phyloP scores from a whole-genome alignment of 2,329 filamentous ascomycete genomes.

The Fusarium lyarnte region DNA sequence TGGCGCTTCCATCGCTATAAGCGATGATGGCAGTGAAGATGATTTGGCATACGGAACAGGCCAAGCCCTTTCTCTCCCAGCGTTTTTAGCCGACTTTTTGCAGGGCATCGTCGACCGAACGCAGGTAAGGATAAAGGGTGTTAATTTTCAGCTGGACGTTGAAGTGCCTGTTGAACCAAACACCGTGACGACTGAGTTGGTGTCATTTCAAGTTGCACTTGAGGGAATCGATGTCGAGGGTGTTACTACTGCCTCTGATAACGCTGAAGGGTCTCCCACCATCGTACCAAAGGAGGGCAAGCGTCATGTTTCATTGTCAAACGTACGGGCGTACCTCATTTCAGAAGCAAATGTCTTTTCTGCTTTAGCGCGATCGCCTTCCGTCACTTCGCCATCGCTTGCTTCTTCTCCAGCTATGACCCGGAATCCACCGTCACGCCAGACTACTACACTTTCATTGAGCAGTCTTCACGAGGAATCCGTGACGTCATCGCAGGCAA shows the following conservation, averaged over 20 bases:
- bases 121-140: constrained; percentile 71
- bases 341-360: constrained; percentile 75
- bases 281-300: constrained; percentile 69
- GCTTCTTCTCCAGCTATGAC: constrained; percentile 63
- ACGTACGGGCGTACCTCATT: constrained; percentile 71
- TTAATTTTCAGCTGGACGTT: constrained; percentile 73
- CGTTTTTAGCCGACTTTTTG: constrained; percentile 75
- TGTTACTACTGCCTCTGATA: constrained; percentile 58
- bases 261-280: constrained; percentile 46
- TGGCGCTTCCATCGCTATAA: constrained; percentile 67
- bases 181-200: constrained; percentile 59
- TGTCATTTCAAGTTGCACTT: constrained; percentile 73
- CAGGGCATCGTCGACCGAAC: constrained; percentile 78
- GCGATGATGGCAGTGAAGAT: constrained; percentile 71
- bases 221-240: constrained; percentile 74
- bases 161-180: constrained; percentile 62
- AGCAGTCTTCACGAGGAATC: constrained; percentile 42
- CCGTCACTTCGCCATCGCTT: constrained; percentile 55
- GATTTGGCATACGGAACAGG: constrained; percentile 74
- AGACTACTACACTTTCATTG: constrained; percentile 44
- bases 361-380: constrained; percentile 65
- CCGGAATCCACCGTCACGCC: constrained; percentile 48
- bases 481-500: constrained; percentile 39
- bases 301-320: constrained; percentile 69
- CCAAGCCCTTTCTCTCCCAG: constrained; percentile 73